phyloP scores from a whole-genome alignment of 2,329 filamentous ascomycete genomes.

The Didymella segeticola region DNA sequence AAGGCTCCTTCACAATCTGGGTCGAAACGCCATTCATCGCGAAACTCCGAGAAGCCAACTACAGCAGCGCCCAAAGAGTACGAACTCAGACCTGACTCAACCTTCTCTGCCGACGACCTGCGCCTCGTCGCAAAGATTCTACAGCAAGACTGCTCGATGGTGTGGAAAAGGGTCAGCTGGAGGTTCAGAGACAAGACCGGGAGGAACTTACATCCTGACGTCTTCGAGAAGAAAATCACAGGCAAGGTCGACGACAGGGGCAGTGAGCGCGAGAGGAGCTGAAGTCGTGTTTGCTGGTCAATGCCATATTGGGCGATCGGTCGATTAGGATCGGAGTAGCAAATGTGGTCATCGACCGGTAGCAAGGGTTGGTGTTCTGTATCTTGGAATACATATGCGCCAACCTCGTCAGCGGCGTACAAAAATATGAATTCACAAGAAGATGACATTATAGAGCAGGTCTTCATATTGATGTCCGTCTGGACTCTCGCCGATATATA shows the following conservation, averaged over 20 bases:
- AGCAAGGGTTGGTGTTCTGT: too few relatives aligned
- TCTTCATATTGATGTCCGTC: neutral
- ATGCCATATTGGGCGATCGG: neutral
- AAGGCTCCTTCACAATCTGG: slow-evolving; percentile 2
- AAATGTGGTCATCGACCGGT: too few relatives aligned
- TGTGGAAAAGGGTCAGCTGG: slow-evolving; percentile 57
- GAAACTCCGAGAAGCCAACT: neutral
- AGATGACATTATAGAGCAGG: neutral
- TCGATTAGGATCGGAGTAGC: neutral
- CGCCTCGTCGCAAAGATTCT: slow-evolving; percentile 54
- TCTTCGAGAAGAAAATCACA: slow-evolving; percentile 53
- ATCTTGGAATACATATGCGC: too few relatives aligned
- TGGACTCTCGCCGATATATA: neutral
- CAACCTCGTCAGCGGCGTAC: too few relatives aligned
- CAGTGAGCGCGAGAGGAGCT: neutral
- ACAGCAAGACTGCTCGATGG: slow-evolving; percentile 51
- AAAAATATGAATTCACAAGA: neutral
- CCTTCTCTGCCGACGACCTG: slow-evolving; percentile 44
- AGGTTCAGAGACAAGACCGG: slow-evolving; percentile 60
- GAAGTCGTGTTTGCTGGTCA: neutral
- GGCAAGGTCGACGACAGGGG: slow-evolving; percentile 24
- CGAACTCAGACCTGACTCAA: slow-evolving; percentile 37
- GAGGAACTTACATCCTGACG: slow-evolving; percentile 51
- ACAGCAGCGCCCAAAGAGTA: slow-evolving; percentile 9
- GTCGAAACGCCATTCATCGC: neutral